Percentiles rank a stretch among this genome's conserved stretches.
These are phyloP conservation scores for Sporothrix curviconia DNA, from an alignment of 2,329 filamentous ascomycete genomes.

Conservation along the genomic window DNA sequence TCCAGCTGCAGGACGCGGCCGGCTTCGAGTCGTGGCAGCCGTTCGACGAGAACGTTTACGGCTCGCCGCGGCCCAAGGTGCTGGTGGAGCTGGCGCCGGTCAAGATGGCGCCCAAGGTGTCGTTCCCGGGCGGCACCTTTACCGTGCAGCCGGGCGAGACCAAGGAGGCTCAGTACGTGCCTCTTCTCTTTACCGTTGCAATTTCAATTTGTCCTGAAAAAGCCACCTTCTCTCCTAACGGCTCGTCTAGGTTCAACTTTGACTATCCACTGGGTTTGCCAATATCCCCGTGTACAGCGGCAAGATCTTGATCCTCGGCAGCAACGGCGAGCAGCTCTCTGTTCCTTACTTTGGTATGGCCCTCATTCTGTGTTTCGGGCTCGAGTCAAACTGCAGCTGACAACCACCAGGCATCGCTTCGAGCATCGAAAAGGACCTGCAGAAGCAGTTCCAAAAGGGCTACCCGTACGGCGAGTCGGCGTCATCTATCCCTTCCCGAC, in stretches of 20 bases:
- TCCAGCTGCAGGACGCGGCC: constrained; percentile 26
- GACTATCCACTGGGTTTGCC: constrained; percentile 3
- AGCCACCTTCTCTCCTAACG: too few relatives aligned
- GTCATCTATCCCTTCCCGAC: constrained; percentile 2
- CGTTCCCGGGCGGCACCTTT: constrained; percentile 17
- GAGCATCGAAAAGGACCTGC: constrained; percentile 4
- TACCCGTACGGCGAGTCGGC: constrained; percentile 4
- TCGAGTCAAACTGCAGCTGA: not conserved
- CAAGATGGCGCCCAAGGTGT: not conserved
- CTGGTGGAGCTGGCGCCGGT: constrained; percentile 3
- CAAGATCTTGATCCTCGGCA: constrained; percentile 27
- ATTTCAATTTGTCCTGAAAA: too few relatives aligned
- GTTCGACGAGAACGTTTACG: constrained; percentile 22
- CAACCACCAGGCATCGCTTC: not conserved
- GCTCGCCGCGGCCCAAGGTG: constrained; percentile 11
- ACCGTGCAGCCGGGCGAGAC: constrained; percentile 24
- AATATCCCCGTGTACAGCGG: constrained; percentile 31
- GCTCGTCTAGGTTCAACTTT: constrained; percentile 24
- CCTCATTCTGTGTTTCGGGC: too few relatives aligned
- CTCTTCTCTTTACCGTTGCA: too few relatives aligned
- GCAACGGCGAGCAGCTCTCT: constrained; percentile 24
- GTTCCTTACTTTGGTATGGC: constrained; percentile 15
- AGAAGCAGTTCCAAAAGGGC: constrained; percentile 12
- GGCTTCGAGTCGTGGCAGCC: constrained; percentile 25
- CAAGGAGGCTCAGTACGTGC: constrained; percentile 18